Evolutionary conservation across 805 yeast species (phyloP), one percentile per base, ranked within the genome.

Genomic region (Pichia kluyveri): DNA sequence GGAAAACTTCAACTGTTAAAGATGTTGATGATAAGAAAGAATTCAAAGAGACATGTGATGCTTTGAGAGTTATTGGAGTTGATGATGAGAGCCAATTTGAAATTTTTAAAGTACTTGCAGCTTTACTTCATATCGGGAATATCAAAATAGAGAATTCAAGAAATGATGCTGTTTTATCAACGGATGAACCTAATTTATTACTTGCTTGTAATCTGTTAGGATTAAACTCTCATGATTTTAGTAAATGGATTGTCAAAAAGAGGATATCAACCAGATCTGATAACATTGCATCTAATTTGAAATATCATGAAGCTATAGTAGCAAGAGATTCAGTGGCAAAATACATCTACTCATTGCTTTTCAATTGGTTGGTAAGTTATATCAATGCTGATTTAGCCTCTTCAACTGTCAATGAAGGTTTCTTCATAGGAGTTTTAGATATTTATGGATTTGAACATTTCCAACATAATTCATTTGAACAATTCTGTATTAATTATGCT

Each of bases 401-500:
- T 3, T 81, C 83, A 19, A 73, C 71, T 37, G 67, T 69, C 28
- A 68, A 79, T 30, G 75, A 82, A 41, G 69, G 75, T 42, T 77
- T 87, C 1, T 93, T 91, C 58, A 91, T 91, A 59, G 99, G 99
- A 63, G 98, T 91, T 28, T 75, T 91, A 58, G 99, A 91, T 82
- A 91, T 91, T 56, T 91, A 91, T 62, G 99, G 99, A 15, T 91
- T 91, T 65, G 99, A 91, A 67, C 97, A 91, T 67, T 91, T 91
- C 65, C 89, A 88, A 56, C 80, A 77, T 59, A 91, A 91, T 69
- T 89, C 96, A 8, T 91, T 91, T 61, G 99, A 91, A 69, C 99
- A 91, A 67, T 91, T 91, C 67, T 91, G 99, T 71, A 90, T 90
- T 68, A 90, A 90, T 66, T 90, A 90, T 65, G 96, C 97, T 41